Evolutionary conservation across 2,329 filamentous ascomycete species (phyloP).

Genomic region (Blastomyces percursus): DNA sequence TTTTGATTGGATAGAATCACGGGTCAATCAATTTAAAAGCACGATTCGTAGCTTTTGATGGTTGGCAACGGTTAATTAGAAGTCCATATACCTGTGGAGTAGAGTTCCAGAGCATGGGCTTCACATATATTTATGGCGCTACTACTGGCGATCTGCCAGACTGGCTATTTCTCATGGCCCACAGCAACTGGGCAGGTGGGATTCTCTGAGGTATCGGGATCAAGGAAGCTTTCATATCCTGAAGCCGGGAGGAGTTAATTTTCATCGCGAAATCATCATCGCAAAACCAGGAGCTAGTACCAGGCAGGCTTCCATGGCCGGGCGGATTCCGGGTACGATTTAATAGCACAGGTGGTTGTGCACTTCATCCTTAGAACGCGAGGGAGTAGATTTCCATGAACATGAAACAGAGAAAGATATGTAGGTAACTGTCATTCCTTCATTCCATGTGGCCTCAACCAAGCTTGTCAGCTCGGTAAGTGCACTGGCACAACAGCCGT

Average conservation of each 20-base stretch:
- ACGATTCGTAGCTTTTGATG: not conserved
- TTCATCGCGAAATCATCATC: no score
- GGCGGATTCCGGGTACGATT: not conserved
- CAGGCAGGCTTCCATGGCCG: not conserved
- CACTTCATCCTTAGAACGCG: not conserved
- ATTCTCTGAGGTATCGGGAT: not conserved
- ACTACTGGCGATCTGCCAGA: not conserved
- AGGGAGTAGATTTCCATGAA: not conserved
- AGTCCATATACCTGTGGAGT: not conserved
- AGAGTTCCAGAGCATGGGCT: not conserved
- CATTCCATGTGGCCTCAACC: conserved; percentile 3
- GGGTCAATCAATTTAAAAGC: not conserved
- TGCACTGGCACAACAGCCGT: not conserved
- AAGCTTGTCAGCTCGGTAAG: not conserved
- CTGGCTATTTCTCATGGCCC: not conserved
- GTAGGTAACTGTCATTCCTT: not conserved
- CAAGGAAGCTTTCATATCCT: no score
- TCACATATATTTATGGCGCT: not conserved
- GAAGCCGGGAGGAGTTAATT: no score
- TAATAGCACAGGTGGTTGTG: not conserved
- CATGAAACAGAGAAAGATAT: not conserved
- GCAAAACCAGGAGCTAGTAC: no score
- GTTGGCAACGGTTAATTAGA: not conserved
- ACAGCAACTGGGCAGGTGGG: not conserved
- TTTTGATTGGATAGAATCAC: not conserved